Percentiles rank a stretch among this genome's conserved stretches.
phyloP scores from a whole-genome alignment of 2,329 filamentous ascomycete genomes.

The Calonectria honghensis region DNA sequence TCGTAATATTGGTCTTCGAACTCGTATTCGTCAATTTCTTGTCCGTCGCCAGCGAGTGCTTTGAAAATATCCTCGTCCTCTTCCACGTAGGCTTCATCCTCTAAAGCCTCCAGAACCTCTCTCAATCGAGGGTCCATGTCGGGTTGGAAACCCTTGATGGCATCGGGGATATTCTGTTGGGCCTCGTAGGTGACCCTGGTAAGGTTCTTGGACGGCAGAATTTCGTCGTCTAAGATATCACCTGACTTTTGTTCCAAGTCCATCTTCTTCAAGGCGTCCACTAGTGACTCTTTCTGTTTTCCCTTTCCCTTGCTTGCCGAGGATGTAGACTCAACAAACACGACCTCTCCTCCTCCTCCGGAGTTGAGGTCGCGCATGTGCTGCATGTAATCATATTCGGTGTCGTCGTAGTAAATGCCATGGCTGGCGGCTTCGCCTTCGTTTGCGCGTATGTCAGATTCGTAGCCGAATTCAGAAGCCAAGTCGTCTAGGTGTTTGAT shows the following conservation, averaged over 20 bases:
- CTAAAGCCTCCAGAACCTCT: conserved; percentile 93
- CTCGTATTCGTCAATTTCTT: conserved; percentile 85
- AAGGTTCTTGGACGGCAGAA: conserved; percentile 87
- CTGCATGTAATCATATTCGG: conserved; percentile 99
- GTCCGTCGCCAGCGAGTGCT: conserved; percentile 79
- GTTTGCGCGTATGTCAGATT: conserved; percentile 84
- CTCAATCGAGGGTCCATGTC: conserved; percentile 97
- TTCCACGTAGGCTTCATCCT: conserved; percentile 96
- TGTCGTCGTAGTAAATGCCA: conserved; percentile 96
- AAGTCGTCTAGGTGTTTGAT: conserved; percentile 85
- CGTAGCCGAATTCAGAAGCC: conserved; percentile 82
- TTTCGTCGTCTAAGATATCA: conserved; percentile 81
- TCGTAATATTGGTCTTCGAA: conserved; percentile 81
- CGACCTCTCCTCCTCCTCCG: conserved; percentile 82
- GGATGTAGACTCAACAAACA: conserved; percentile 86
- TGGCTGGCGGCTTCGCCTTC: conserved; percentile 97
- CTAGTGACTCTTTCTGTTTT: conserved; percentile 85
- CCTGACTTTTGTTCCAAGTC: conserved; percentile 72
- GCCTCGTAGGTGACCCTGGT: conserved; percentile 88
- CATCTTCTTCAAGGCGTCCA: conserved; percentile 84
- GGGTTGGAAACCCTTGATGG: conserved; percentile 93
- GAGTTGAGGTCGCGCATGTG: conserved; percentile 92
- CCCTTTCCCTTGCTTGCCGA: conserved; percentile 81
- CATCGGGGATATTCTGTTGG: conserved; percentile 94
- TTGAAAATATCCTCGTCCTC: conserved; percentile 92